Conservation (phyloP, 1,284 basidiomycete species). For the Sporisorium reilianum region DNA sequence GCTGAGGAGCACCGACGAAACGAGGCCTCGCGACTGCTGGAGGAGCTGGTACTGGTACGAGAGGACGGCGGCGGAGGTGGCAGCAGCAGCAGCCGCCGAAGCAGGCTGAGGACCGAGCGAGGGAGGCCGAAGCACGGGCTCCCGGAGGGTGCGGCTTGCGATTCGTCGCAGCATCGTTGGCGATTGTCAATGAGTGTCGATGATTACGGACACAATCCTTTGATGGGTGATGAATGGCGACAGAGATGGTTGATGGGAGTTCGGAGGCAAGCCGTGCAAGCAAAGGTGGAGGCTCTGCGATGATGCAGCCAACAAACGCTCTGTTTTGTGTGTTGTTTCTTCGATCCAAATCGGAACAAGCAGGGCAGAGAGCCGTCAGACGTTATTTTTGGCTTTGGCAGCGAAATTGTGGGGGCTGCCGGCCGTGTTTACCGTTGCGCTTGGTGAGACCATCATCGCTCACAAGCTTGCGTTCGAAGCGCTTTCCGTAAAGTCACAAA, state of each 20-base stretch:
- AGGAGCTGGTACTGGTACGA: conserved; percentile 50
- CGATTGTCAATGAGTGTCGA: not conserved
- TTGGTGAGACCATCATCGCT: conserved; percentile 11
- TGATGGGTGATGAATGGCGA: conserved; percentile 6
- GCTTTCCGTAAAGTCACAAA: conserved; percentile 11
- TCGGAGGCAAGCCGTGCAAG: not conserved
- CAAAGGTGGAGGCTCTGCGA: conserved; percentile 2
- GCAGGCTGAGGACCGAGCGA: conserved; percentile 39
- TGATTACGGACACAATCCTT: not conserved
- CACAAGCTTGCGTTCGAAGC: too few relatives aligned
- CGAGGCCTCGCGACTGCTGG: conserved; percentile 52
- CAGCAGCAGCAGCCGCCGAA: conserved; percentile 23
- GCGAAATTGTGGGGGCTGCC: conserved; percentile 5
- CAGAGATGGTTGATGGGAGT: conserved; percentile 3
- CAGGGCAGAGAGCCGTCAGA: conserved; percentile 8
- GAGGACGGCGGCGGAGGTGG: conserved; percentile 47
- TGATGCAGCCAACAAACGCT: not conserved
- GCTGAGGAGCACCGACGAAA: conserved; percentile 62
- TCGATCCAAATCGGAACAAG: conserved; percentile 19
- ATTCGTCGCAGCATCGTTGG: conserved; percentile 48
- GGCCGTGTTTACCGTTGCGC: conserved; percentile 30
- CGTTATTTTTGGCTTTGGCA: conserved; percentile 7
- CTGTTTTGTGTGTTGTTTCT: not conserved
- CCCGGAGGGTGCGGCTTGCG: conserved; percentile 46
- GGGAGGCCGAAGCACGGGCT: conserved; percentile 36